Evolutionary conservation across 495 filamentous ascomycete species (phyloP).

Genomic region (Lepidopterella palustris): DNA sequence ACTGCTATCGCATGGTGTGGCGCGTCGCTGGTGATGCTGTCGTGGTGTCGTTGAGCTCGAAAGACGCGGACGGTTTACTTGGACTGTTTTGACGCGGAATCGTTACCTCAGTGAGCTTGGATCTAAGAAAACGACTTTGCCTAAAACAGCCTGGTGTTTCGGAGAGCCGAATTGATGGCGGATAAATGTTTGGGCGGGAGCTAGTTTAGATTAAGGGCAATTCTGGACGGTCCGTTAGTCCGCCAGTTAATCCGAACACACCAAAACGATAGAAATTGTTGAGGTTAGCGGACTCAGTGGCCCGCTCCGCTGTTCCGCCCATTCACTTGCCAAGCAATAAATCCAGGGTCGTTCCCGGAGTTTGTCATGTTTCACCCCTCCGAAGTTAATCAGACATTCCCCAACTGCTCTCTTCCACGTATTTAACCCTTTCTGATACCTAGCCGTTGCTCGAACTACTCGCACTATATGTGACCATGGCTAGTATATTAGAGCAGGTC

Average conservation of each 20-base stretch:
- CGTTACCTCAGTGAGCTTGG: too few species aligned
- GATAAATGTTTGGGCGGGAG: too few species aligned
- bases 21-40: background rate
- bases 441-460: background rate
- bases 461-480: slow-evolving; percentile 13
- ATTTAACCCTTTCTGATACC: background rate
- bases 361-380: background rate
- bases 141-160: too few species aligned
- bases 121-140: too few species aligned
- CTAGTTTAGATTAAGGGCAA: too few species aligned
- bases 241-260: too few species aligned
- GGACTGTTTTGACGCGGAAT: background rate
- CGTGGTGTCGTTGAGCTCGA: background rate
- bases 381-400: too few species aligned
- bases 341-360: background rate
- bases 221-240: too few species aligned
- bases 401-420: background rate
- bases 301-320: background rate
- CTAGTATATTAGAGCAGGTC: slow-evolving; percentile 41
- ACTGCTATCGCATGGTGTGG: background rate
- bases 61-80: background rate
- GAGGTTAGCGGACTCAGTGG: too few species aligned
- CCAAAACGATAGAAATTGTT: too few species aligned
- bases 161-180: too few species aligned
- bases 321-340: background rate